Percentiles rank a stretch among this genome's conserved stretches.
Evolutionary conservation across 495 filamentous ascomycete genomes (phyloP).

Genomic region (Aspergillus wentii): DNA sequence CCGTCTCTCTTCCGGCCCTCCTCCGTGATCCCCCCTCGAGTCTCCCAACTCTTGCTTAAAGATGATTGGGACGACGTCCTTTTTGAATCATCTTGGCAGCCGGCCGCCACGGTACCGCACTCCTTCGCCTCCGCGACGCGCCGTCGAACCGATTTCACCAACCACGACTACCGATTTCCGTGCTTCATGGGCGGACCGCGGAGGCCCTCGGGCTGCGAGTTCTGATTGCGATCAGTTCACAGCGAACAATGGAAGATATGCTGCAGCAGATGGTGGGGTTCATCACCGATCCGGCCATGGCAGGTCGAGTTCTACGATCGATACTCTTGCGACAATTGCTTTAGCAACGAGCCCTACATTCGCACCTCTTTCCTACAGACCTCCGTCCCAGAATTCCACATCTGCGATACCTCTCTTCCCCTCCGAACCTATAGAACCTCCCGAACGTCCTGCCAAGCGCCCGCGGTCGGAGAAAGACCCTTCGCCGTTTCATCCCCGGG

Average conservation of each 20-base stretch:
- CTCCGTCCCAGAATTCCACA: slow-evolving; percentile 26
- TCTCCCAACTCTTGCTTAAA: slow-evolving; percentile 12
- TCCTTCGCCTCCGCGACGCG: slow-evolving; percentile 50
- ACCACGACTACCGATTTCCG: slow-evolving; percentile 28
- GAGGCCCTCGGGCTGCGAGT: slow-evolving; percentile 17
- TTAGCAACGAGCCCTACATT: slow-evolving; percentile 47
- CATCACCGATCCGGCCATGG: slow-evolving; percentile 39
- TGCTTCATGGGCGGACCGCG: slow-evolving; percentile 29
- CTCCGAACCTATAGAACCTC: slow-evolving; percentile 18
- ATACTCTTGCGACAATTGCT: slow-evolving; percentile 51
- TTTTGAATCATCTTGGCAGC: slow-evolving; percentile 31
- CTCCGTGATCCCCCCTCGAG: slow-evolving; percentile 8
- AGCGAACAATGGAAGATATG: slow-evolving; percentile 14
- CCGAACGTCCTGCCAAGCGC: slow-evolving; percentile 55
- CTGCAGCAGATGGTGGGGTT: slow-evolving; percentile 14
- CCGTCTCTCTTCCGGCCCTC: slow-evolving; percentile 14
- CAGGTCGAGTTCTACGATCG: slow-evolving; percentile 46
- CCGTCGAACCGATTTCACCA: slow-evolving; percentile 49
- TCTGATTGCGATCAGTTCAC: slow-evolving; percentile 24
- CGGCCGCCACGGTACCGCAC: slow-evolving; percentile 49
- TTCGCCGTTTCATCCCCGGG: slow-evolving; percentile 39
- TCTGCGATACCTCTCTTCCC: slow-evolving; percentile 29
- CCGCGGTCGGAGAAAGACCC: slow-evolving; percentile 52
- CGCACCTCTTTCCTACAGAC: slow-evolving; percentile 28
- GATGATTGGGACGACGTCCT: slow-evolving; percentile 46